These are phyloP conservation scores for Trichosporon asahii DNA, from an alignment of 1,284 basidiomycete genomes.

Conservation along the genomic window DNA sequence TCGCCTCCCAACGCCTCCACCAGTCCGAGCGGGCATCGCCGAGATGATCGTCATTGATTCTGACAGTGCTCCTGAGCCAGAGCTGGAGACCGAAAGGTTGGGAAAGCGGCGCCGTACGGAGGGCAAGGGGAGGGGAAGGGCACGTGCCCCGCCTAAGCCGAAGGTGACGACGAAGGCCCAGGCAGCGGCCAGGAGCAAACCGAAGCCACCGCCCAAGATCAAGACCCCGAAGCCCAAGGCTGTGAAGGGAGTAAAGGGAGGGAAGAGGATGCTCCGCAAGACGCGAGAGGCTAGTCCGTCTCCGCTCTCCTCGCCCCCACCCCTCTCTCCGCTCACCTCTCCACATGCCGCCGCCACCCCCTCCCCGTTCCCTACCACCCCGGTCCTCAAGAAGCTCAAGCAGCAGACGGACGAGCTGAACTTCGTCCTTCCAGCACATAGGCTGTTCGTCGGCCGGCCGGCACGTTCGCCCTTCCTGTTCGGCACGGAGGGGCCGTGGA, in stretches of 20 bases:
- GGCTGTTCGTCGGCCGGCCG: background rate
- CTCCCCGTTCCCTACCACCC: too few relatives aligned
- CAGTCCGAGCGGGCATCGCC: background rate
- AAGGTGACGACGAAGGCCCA: background rate
- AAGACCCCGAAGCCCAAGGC: background rate
- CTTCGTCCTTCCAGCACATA: background rate
- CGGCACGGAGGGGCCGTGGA: background rate
- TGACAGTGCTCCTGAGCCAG: too few relatives aligned
- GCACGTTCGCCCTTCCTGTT: slow-evolving; percentile 7
- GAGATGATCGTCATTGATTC: background rate
- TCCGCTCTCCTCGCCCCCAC: too few relatives aligned
- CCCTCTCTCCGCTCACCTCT: background rate
- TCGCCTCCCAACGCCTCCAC: background rate
- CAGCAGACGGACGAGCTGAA: background rate
- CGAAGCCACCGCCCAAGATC: background rate
- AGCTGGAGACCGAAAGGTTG: too few relatives aligned
- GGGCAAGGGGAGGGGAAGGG: too few relatives aligned
- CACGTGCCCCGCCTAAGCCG: background rate
- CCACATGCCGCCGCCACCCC: too few relatives aligned
- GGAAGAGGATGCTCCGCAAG: background rate
- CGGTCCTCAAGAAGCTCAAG: background rate
- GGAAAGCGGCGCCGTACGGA: too few relatives aligned
- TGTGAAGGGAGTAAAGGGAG: too few relatives aligned
- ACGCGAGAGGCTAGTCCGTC: background rate
- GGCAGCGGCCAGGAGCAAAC: background rate